phyloP scores from a whole-genome alignment of 2,329 filamentous ascomycete species.

The Fonsecaea pedrosoi region DNA sequence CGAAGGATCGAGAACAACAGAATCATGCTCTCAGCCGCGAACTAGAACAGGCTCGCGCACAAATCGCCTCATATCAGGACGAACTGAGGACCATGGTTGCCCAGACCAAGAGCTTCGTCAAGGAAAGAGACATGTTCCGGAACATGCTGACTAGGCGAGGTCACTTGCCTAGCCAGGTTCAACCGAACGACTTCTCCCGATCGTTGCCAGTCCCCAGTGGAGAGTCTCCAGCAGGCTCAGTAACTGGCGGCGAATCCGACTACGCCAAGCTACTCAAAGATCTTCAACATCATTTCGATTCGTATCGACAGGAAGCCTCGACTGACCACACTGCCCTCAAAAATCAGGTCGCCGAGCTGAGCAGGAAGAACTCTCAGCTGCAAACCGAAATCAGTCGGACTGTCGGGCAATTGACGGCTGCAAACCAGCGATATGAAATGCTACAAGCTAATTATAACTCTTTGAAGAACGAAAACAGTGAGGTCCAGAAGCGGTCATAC shows the following conservation, averaged over 20 bases:
- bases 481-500: constrained; percentile 83
- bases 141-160: constrained; percentile 84
- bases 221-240: constrained; percentile 57
- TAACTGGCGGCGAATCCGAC: constrained; percentile 67
- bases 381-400: constrained; percentile 82
- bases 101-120: constrained; percentile 89
- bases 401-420: constrained; percentile 79
- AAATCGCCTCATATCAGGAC: constrained; percentile 79
- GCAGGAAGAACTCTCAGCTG: constrained; percentile 79
- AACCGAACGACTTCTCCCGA: constrained; percentile 73
- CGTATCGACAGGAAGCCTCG: constrained; percentile 82
- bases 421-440: constrained; percentile 85
- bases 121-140: constrained; percentile 96
- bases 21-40: constrained; percentile 68
- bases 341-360: constrained; percentile 80
- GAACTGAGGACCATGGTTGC: constrained; percentile 82
- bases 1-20: constrained; percentile 64
- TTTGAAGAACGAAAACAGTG: constrained; percentile 81
- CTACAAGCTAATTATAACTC: constrained; percentile 85
- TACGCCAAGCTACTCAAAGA: constrained; percentile 82
- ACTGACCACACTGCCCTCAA: constrained; percentile 82
- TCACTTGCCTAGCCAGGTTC: constrained; percentile 64
- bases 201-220: constrained; percentile 63
- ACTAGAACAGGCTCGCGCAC: constrained; percentile 65
- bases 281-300: constrained; percentile 86